Conservation (phyloP, 2,329 filamentous ascomycete genomes). For the Cercospora berteroae region DNA sequence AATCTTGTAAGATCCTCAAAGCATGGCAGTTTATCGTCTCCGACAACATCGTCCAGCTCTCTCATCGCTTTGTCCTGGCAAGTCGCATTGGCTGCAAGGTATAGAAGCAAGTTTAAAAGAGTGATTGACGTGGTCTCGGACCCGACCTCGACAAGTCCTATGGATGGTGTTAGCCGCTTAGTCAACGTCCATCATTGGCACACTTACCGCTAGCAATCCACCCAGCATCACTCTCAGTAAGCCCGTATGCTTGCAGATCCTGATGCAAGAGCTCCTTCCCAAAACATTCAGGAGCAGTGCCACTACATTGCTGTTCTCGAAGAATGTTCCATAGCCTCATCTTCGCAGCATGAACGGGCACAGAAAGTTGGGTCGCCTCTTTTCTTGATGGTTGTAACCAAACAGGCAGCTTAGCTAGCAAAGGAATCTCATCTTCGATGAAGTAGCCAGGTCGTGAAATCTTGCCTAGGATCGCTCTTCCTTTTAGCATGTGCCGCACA, state of each 20-base stretch:
- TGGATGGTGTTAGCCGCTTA: not conserved
- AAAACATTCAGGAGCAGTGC: not conserved
- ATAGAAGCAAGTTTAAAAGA: slow-evolving; percentile 12
- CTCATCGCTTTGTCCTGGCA: slow-evolving; percentile 24
- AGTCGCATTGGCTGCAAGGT: not conserved
- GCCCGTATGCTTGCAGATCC: not conserved
- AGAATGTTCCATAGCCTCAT: not conserved
- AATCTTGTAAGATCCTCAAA: slow-evolving; percentile 28
- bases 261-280: not conserved
- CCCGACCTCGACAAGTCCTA: slow-evolving; percentile 9
- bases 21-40: slow-evolving; percentile 25
- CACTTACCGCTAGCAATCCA: not conserved
- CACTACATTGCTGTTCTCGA: not conserved
- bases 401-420: not conserved
- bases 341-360: not conserved
- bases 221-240: not conserved
- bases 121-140: slow-evolving; percentile 9
- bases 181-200: not conserved
- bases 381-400: not conserved
- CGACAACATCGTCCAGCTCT: slow-evolving; percentile 32
- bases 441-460: not conserved
- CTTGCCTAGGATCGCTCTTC: not conserved
- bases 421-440: not conserved
- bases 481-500: not conserved
- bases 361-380: not conserved